Evolutionary conservation across 2,329 filamentous ascomycete genomes (phyloP).

Genomic region (Penicillium brevicompactum): DNA sequence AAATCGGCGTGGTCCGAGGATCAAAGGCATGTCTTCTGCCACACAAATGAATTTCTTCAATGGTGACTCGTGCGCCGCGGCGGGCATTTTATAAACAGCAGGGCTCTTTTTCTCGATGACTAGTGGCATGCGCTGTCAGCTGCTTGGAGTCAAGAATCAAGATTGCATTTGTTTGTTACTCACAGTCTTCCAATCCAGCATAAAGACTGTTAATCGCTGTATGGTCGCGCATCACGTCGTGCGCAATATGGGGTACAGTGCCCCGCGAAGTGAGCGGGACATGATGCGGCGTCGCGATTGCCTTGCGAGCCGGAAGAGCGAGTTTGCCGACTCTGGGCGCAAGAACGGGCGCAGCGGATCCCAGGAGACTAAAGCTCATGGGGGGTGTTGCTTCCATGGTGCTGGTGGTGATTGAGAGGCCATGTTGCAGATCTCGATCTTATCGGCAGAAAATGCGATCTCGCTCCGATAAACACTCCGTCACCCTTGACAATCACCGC

Average conservation of each 20-base stretch:
- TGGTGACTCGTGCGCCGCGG: slow-evolving; percentile 52
- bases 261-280: slow-evolving; percentile 81
- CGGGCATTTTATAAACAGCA: slow-evolving; percentile 54
- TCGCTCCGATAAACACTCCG: slow-evolving; percentile 13
- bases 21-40: slow-evolving; percentile 63
- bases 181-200: slow-evolving; percentile 90
- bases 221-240: slow-evolving; percentile 73
- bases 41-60: slow-evolving; percentile 78
- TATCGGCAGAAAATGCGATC: slow-evolving; percentile 23
- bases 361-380: slow-evolving; percentile 44
- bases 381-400: slow-evolving; percentile 33
- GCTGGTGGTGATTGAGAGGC: slow-evolving; percentile 15
- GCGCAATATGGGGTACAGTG: slow-evolving; percentile 81
- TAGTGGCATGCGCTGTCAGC: slow-evolving; percentile 43
- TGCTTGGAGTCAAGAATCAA: not conserved
- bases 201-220: slow-evolving; percentile 71
- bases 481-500: not conserved
- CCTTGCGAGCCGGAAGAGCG: slow-evolving; percentile 61
- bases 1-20: slow-evolving; percentile 76
- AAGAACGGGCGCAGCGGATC: slow-evolving; percentile 36
- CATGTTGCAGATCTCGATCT: slow-evolving; percentile 16
- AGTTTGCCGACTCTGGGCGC: slow-evolving; percentile 69
- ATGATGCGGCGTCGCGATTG: slow-evolving; percentile 82
- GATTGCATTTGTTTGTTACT: slow-evolving; percentile 34
- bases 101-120: slow-evolving; percentile 61